A percentile compares a stretch with the other conserved stretches of the same genome.
These are phyloP conservation scores for Solanum ossicruentum DNA, from an alignment of 257 asterid species.

Conservation along the genomic window DNA sequence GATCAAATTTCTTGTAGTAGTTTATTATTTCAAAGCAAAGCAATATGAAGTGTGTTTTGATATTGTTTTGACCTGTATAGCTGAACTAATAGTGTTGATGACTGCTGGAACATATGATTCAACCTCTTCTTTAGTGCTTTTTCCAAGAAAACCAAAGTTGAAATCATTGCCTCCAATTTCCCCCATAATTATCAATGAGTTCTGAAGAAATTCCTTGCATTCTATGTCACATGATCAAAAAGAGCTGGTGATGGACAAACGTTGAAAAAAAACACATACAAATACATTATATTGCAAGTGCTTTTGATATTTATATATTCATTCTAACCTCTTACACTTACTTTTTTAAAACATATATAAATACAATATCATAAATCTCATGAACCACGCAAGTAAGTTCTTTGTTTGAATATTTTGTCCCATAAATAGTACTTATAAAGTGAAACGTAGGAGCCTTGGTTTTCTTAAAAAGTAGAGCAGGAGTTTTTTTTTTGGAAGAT, in stretches of 20 bases:
- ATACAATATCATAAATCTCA: too few species aligned
- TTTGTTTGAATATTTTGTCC: too few species aligned
- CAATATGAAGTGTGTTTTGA: background rate
- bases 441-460: too few species aligned
- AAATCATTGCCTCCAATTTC: slow-evolving; percentile 62
- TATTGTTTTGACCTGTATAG: background rate
- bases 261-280: background rate
- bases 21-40: background rate
- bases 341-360: too few species aligned
- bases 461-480: too few species aligned
- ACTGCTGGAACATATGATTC: slow-evolving; percentile 8
- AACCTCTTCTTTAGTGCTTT: background rate
- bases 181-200: slow-evolving; percentile 32
- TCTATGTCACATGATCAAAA: slow-evolving; percentile 2
- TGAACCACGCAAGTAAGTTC: too few species aligned
- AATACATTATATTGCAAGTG: background rate
- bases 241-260: background rate
- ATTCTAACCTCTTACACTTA: too few species aligned
- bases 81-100: slow-evolving; percentile 9
- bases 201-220: slow-evolving; percentile 12
- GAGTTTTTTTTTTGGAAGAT: too few species aligned
- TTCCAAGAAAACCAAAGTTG: slow-evolving; percentile 12
- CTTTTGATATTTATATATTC: background rate
- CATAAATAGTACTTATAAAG: too few species aligned
- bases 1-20: too few species aligned